Evolutionary conservation across 768 basidiomycete species (phyloP), one percentile per base, ranked within the genome.

Genomic region (Arthromyces matolae): DNA sequence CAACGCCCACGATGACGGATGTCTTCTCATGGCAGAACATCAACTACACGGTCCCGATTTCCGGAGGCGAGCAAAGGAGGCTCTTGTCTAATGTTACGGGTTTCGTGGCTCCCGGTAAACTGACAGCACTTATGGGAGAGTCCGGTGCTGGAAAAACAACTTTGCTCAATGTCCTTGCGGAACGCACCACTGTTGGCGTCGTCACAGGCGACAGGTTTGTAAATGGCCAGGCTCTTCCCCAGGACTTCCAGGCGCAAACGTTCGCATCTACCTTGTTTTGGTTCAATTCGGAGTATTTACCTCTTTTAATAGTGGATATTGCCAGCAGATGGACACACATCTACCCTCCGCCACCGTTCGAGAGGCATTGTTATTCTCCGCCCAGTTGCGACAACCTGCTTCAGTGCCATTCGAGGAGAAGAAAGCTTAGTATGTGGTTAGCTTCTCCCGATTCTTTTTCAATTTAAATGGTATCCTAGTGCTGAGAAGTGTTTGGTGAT

Each of bases 311-410:
- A 52, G 60, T 31, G 90, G 89, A 0, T 94, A 92, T 57, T 87
- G 84, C 44, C 90, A 95, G 60, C 92, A 94, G 60, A 80, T 79
- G 73, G 90, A 91, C 57, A 84, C 81, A 0, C 92, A 93, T 65
- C 71, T 87, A 23, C 77, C 80, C 14, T 79, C 82, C 9, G 66
- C 80, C 1, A 93, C 89, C 8, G 89, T 93, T 22, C 78, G 88
- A 29, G 89, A 93, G 58, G 89, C 90, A 1, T 69, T 93, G 5
- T 64, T 81, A 28, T 86, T 89, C 65, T 91, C 89, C 2, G 90
- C 90, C 1, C 79, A 77, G 45, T 70, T 93, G 25, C 83, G 90
- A 27, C 91, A 91, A 60, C 88, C 88, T 0, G 60, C 72, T 1
- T 70, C 73, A 0, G 81, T 89, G 2, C 70, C 88, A 0, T 53